Percentiles rank a stretch among this genome's conserved stretches.
Evolutionary conservation across 306 rosid genomes (phyloP).

Genomic region (Cicer judaicum): DNA sequence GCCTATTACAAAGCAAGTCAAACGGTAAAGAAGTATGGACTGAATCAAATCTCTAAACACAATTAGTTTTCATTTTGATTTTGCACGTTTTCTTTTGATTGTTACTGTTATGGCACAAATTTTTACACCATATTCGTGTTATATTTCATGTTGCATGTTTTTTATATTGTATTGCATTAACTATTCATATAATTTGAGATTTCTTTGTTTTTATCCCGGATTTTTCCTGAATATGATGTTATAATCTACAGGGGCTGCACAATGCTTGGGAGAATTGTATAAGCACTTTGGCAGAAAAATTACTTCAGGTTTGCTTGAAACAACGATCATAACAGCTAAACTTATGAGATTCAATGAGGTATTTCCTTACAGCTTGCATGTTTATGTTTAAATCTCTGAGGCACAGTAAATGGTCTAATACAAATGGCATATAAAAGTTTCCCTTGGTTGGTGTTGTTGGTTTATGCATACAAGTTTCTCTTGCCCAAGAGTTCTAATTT

Average conservation of each 20-base stretch:
- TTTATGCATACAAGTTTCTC: constrained; percentile 28
- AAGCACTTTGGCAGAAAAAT: constrained; percentile 92
- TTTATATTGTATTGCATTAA: background rate
- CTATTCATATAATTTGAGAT: background rate
- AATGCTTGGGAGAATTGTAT: constrained; percentile 91
- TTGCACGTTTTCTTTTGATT: constrained; percentile 12
- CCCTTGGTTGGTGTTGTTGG: constrained; percentile 29
- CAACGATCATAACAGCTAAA: constrained; percentile 78
- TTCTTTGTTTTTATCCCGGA: constrained; percentile 7
- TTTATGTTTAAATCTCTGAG: constrained; percentile 27
- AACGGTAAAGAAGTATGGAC: constrained; percentile 2
- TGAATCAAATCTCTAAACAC: constrained; percentile 12
- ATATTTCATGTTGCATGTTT: constrained; percentile 26
- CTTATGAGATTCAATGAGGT: constrained; percentile 87
- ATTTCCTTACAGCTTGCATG: constrained; percentile 46
- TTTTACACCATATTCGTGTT: constrained; percentile 19
- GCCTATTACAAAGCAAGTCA: background rate
- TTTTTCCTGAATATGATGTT: constrained; percentile 41
- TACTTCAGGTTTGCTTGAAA: constrained; percentile 90
- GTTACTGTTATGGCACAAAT: constrained; percentile 5
- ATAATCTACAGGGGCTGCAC: constrained; percentile 81
- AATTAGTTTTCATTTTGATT: constrained; percentile 25
- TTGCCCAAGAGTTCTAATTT: constrained; percentile 18
- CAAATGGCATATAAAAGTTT: constrained; percentile 10
- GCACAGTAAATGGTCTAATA: constrained; percentile 20